Percentiles rank a stretch among this genome's conserved stretches.
These are phyloP conservation scores for Leccinum incarnatum DNA, from an alignment of 768 basidiomycete species.

Conservation along the genomic window DNA sequence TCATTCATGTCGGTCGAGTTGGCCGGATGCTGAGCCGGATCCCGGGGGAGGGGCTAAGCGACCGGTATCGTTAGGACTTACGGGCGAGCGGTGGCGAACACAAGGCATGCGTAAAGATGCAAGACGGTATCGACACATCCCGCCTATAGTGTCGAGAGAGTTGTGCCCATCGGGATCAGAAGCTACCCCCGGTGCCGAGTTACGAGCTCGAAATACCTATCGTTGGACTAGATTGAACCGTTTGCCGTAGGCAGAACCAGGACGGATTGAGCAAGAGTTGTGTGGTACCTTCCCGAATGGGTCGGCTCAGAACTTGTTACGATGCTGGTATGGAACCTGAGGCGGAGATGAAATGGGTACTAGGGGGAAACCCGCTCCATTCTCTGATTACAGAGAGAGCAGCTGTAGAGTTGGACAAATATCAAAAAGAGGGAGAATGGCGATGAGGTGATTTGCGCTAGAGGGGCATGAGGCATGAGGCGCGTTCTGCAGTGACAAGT, in stretches of 20 bases:
- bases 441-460: constrained; percentile 18
- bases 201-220: not conserved
- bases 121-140: not conserved
- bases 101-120: not conserved
- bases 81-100: not conserved
- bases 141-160: not conserved
- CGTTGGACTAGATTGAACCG: constrained; percentile 7
- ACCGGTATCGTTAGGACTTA: not conserved
- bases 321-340: not conserved
- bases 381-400: constrained; percentile 11
- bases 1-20: not conserved
- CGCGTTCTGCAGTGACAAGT: not conserved
- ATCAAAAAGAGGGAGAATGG: constrained; percentile 15
- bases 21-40: constrained; percentile 1
- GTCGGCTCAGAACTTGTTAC: not conserved
- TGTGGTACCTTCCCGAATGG: constrained; percentile 19
- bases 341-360: constrained; percentile 33
- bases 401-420: constrained; percentile 8
- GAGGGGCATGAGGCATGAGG: constrained; percentile 20
- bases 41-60: constrained; percentile 3
- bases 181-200: constrained; percentile 20
- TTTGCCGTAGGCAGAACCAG: constrained; percentile 27
- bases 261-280: constrained; percentile 16
- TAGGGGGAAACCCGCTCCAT: constrained; percentile 16
- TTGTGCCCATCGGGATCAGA: constrained; percentile 13